Base-by-base conservation (phyloP, 2,329 filamentous ascomycete genomes). In the Paracorniculantispora psalliotae region DNA sequence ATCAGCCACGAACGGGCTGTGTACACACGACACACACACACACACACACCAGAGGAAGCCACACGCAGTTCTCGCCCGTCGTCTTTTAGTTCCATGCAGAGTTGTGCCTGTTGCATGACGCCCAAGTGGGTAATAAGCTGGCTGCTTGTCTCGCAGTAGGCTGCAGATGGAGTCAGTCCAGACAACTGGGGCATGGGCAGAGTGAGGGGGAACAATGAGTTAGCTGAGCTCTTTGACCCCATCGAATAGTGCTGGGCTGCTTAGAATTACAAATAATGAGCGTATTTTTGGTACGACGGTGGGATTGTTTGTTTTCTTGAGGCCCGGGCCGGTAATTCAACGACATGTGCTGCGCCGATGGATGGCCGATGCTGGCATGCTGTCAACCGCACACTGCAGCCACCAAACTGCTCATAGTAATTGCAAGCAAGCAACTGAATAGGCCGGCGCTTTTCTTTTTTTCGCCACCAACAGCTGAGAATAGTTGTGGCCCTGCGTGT, bases 401-500 rank as follows among this genome's bases (percentile, higher is more conserved):
- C 15, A 44, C n/a, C n/a, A n/a, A 44, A 2, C 17, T 37, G 33
- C n/a, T 37, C 33, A 15, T 37, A 37, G 8, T 37, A 37, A 15
- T 15, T 37, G 39, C 39, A n/a, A 43, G 39, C 33, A 8, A 37
- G 33, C 15, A 15, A 15, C 33, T 37, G 33, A n/a, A n/a, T n/a
- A n/a, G n/a, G n/a, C n/a, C n/a, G n/a, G n/a, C n/a, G n/a, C n/a
- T n/a, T n/a, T n/a, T n/a, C n/a, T n/a, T 43, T 43, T 23, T 41
- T 56, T 48, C n/a, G 53, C 43, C 53, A 48, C 53, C 30, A 28
- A 48, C 53, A 49, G 53, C 43, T 41, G 53, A 50, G 47, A 26
- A 8, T 23, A 15, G 37, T 28, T 33, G 37, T 54, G 51, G 51
- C 39, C 21, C 6, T 23, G 17, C 10, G 41, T 44, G 41, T 44